Conservation (phyloP, 2,329 filamentous ascomycete species). For the Hirsutella rhossiliensis region DNA sequence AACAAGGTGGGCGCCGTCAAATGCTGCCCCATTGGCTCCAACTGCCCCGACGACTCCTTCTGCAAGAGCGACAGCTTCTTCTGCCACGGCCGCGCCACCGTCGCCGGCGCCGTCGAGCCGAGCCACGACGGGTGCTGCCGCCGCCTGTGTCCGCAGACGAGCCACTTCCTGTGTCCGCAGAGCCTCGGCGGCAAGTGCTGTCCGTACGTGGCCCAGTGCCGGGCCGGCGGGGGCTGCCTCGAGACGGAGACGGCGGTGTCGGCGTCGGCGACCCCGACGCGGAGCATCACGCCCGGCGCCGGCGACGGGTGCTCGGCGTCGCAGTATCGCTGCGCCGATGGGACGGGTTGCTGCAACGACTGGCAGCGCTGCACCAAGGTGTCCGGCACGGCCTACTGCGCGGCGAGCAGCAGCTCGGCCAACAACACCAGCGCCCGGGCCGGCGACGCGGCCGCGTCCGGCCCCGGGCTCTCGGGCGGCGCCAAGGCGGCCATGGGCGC, state of each 20-base stretch:
- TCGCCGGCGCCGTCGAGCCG: slow-evolving; percentile 13
- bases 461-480: slow-evolving; percentile 27
- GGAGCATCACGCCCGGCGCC: slow-evolving; percentile 17
- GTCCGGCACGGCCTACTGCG: slow-evolving; percentile 25
- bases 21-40: slow-evolving; percentile 31
- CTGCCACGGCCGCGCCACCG: slow-evolving; percentile 14
- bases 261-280: slow-evolving; percentile 6
- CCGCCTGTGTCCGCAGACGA: slow-evolving; percentile 26
- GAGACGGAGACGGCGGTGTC: slow-evolving; percentile 12
- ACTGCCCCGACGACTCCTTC: slow-evolving; percentile 24
- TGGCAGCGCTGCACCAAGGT: slow-evolving; percentile 29
- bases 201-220: slow-evolving; percentile 30
- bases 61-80: slow-evolving; percentile 21
- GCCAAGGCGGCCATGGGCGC: slow-evolving; percentile 46
- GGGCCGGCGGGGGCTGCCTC: slow-evolving; percentile 21
- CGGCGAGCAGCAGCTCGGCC: slow-evolving; percentile 16
- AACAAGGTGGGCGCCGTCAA: slow-evolving; percentile 16
- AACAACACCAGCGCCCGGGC: slow-evolving; percentile 12
- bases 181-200: slow-evolving; percentile 38
- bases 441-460: slow-evolving; percentile 6
- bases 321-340: slow-evolving; percentile 31
- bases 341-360: slow-evolving; percentile 36
- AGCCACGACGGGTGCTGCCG: slow-evolving; percentile 22
- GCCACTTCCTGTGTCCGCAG: slow-evolving; percentile 30
- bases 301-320: slow-evolving; percentile 31